Conservation (phyloP, 1,139 yeast species). For the Meyerozyma smithsonii region DNA sequence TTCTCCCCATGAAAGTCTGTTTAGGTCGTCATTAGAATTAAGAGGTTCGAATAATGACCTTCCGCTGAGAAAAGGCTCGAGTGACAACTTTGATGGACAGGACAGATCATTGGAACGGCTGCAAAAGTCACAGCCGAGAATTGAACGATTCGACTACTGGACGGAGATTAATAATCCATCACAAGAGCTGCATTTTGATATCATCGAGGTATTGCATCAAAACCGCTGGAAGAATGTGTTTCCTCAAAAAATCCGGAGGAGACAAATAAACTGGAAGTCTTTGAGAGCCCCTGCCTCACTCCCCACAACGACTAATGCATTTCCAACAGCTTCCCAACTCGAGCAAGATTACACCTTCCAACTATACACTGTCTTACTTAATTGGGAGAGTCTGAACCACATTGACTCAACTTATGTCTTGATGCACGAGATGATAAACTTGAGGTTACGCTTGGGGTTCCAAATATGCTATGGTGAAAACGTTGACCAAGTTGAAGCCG, state of each 20-base stretch:
- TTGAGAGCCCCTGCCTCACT: slow-evolving; percentile 89
- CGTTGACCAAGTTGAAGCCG: slow-evolving; percentile 62
- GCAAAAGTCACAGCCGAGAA: background rate
- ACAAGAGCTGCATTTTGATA: slow-evolving; percentile 45
- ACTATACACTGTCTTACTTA: slow-evolving; percentile 59
- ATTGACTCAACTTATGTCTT: slow-evolving; percentile 55
- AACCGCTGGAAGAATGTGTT: slow-evolving; percentile 84
- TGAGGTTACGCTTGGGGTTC: slow-evolving; percentile 80
- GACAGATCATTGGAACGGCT: background rate
- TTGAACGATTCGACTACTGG: slow-evolving; percentile 40
- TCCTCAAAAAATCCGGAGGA: slow-evolving; percentile 62
- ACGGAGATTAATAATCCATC: slow-evolving; percentile 69
- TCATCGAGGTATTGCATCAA: slow-evolving; percentile 39
- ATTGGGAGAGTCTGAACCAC: slow-evolving; percentile 48
- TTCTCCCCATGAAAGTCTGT: background rate
- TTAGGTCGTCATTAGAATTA: background rate
- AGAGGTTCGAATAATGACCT: background rate
- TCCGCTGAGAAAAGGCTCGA: background rate
- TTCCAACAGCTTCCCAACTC: slow-evolving; percentile 68
- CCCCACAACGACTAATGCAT: slow-evolving; percentile 73
- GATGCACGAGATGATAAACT: slow-evolving; percentile 82
- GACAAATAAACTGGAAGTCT: slow-evolving; percentile 85
- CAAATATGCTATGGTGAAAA: slow-evolving; percentile 77
- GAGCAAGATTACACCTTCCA: slow-evolving; percentile 58
- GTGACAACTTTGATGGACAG: background rate